These are phyloP conservation scores for Corchorus capsularis DNA, from an alignment of 345 rosid species.

Conservation along the genomic window DNA sequence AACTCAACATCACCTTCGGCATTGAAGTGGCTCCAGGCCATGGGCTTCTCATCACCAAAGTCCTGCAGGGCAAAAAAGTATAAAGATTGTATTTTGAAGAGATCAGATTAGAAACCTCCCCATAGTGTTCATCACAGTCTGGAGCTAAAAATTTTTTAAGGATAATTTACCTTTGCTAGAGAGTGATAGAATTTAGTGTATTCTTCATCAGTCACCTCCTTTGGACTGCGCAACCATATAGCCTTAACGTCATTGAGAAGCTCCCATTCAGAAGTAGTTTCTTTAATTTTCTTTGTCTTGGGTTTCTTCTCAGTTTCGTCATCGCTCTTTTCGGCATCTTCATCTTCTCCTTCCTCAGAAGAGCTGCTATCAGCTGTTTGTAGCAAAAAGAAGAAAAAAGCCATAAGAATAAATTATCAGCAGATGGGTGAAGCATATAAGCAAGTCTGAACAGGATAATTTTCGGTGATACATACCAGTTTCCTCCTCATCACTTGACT, in stretches of 20 bases:
- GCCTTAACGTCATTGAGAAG: conserved; percentile 95
- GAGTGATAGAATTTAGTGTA: conserved; percentile 87
- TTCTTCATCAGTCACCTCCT: conserved; percentile 93
- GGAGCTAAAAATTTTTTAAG: background rate
- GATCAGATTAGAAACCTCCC: background rate
- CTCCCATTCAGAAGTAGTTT: conserved; percentile 88
- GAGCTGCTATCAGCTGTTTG: conserved; percentile 55
- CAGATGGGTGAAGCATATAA: background rate
- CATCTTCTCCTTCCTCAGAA: conserved; percentile 62
- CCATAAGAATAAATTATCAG: conserved; percentile 4
- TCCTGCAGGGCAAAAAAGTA: conserved; percentile 56
- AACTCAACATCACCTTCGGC: conserved; percentile 99
- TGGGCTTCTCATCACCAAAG: conserved; percentile 79
- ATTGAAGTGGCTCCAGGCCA: conserved; percentile 90
- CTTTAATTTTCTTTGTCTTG: conserved; percentile 79
- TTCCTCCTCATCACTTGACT: conserved; percentile 76
- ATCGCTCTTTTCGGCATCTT: conserved; percentile 61
- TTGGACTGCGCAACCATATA: conserved; percentile 95
- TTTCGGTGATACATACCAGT: conserved; percentile 44
- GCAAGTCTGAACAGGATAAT: background rate
- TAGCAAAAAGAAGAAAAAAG: conserved; percentile 21
- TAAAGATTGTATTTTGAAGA: background rate
- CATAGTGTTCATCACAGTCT: background rate
- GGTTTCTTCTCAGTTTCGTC: conserved; percentile 76
- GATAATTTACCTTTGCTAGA: conserved; percentile 69